A percentile compares a stretch with the other conserved stretches of the same genome.
Conservation (phyloP, 2,329 filamentous ascomycete genomes). For the Alternaria ventricosa region DNA sequence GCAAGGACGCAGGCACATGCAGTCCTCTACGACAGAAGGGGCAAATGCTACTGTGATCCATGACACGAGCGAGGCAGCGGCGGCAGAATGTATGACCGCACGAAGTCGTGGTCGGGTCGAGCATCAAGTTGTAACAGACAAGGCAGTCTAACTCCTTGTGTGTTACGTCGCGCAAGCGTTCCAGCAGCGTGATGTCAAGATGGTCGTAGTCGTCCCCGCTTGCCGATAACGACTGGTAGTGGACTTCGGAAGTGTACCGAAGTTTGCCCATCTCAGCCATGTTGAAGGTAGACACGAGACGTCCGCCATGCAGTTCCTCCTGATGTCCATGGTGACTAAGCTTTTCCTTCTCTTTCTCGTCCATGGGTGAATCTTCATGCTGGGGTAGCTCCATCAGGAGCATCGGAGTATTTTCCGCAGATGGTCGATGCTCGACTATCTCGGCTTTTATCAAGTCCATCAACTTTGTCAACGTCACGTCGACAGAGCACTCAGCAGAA, state of each 20-base stretch:
- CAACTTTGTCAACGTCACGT: slow-evolving; percentile 79
- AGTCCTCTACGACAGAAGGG: slow-evolving; percentile 78
- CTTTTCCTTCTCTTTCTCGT: slow-evolving; percentile 47
- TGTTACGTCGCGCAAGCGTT: slow-evolving; percentile 65
- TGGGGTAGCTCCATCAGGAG: slow-evolving; percentile 52
- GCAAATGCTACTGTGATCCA: slow-evolving; percentile 80
- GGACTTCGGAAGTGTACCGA: slow-evolving; percentile 62
- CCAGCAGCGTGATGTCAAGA: slow-evolving; percentile 60
- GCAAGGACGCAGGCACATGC: slow-evolving; percentile 58
- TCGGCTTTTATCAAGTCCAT: slow-evolving; percentile 60
- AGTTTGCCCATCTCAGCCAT: slow-evolving; percentile 69
- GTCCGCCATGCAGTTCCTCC: slow-evolving; percentile 62
- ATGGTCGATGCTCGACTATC: slow-evolving; percentile 52
- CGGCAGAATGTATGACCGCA: slow-evolving; percentile 93
- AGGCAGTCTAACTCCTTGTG: slow-evolving; percentile 83
- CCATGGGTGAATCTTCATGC: slow-evolving; percentile 42
- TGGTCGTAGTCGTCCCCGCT: slow-evolving; percentile 47
- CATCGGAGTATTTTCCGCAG: slow-evolving; percentile 43
- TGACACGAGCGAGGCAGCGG: slow-evolving; percentile 74
- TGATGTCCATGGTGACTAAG: slow-evolving; percentile 33
- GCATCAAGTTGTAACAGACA: slow-evolving; percentile 81
- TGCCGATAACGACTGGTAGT: slow-evolving; percentile 53
- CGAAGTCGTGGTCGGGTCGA: slow-evolving; percentile 81
- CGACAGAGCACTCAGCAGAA: slow-evolving; percentile 74
- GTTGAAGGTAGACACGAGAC: slow-evolving; percentile 69